A percentile compares a stretch with the other conserved stretches of the same genome.
Evolutionary conservation across 257 asterid genomes (phyloP).

Genomic region (Penstemon eatonii): DNA sequence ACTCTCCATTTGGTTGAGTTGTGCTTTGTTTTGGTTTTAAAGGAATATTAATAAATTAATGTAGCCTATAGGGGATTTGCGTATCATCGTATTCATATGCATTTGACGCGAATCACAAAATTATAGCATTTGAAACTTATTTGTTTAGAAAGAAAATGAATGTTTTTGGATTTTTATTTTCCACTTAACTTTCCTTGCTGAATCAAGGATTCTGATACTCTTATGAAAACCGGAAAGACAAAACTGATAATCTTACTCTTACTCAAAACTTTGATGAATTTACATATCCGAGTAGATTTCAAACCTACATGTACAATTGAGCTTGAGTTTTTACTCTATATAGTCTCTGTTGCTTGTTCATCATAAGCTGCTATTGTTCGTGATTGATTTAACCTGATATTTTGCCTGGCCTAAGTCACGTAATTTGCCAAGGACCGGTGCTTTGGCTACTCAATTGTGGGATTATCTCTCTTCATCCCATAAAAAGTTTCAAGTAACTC

Average conservation of each 20-base stretch:
- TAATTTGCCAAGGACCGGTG: not conserved
- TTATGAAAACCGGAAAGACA: not conserved
- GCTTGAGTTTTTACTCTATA: not conserved
- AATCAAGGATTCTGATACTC: not conserved
- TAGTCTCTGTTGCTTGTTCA: not conserved
- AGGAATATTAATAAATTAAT: not conserved
- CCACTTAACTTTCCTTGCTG: not conserved
- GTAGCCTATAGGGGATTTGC: not conserved
- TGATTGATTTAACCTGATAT: not conserved
- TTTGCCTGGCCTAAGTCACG: not conserved
- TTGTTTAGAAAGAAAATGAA: not conserved
- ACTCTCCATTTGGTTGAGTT: not conserved
- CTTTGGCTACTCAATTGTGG: not conserved
- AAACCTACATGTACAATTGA: not conserved
- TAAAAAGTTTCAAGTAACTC: too few species aligned
- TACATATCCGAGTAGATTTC: not conserved
- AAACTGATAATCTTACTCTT: not conserved
- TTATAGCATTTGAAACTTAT: not conserved
- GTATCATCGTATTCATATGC: not conserved
- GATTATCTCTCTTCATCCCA: not conserved
- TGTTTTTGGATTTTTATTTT: not conserved
- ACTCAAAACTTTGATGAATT: not conserved
- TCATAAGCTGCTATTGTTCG: not conserved
- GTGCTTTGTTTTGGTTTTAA: not conserved
- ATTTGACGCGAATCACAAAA: not conserved